Conservation (phyloP, 2,329 filamentous ascomycete genomes). For the Cyphellophora europaea region DNA sequence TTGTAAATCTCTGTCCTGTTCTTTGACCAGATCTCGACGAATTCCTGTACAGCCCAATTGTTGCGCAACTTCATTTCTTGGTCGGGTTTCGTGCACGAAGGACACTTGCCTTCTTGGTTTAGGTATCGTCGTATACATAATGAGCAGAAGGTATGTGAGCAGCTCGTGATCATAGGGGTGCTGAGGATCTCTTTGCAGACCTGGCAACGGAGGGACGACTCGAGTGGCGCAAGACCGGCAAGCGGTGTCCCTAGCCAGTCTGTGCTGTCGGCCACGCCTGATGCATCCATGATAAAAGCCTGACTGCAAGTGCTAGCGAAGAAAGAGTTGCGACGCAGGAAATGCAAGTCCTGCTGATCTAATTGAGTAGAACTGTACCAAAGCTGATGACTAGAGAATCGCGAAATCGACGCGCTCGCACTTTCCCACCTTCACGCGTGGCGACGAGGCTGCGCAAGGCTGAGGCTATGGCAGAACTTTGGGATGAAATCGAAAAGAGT, state of each 20-base stretch:
- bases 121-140: constrained; percentile 85
- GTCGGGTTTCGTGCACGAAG: constrained; percentile 66
- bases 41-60: constrained; percentile 77
- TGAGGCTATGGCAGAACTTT: no score
- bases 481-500: no score
- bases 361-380: no score
- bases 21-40: constrained; percentile 67
- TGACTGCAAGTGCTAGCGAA: neutral
- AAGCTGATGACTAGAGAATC: no score
- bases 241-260: constrained; percentile 41
- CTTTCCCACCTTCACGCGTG: no score
- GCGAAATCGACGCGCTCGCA: neutral
- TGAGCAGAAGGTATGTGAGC: constrained; percentile 93
- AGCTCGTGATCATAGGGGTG: constrained; percentile 90
- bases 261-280: constrained; percentile 30
- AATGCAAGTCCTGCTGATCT: no score
- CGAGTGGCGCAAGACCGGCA: constrained; percentile 44
- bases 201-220: constrained; percentile 82
- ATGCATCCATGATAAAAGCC: neutral
- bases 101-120: constrained; percentile 75
- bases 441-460: no score
- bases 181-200: constrained; percentile 97
- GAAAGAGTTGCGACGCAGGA: no score
- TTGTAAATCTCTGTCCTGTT: constrained; percentile 54
- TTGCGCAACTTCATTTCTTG: constrained; percentile 77